A percentile compares a stretch with the other conserved stretches of the same genome.
Conservation (phyloP, 345 rosid genomes). For the Gossypium rotundifolium region DNA sequence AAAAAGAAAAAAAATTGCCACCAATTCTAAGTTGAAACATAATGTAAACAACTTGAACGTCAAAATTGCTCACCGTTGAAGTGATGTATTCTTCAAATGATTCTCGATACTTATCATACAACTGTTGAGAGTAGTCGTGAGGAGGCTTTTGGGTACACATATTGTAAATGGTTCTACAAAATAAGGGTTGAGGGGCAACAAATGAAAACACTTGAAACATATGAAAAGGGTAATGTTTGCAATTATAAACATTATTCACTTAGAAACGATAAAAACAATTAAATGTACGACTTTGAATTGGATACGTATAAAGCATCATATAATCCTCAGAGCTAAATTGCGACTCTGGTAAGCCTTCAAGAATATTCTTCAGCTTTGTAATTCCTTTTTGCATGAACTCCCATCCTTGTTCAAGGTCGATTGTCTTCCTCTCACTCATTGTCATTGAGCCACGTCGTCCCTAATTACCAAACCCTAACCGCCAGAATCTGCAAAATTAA, state of each 20-base stretch:
- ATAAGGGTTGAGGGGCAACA: slow-evolving; percentile 3
- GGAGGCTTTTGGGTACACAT: slow-evolving; percentile 74
- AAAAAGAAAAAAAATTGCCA: too few relatives aligned
- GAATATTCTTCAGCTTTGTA: slow-evolving; percentile 45
- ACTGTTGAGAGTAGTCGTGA: slow-evolving; percentile 65
- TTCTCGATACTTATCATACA: slow-evolving; percentile 54
- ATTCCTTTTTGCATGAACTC: slow-evolving; percentile 57
- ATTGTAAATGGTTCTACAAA: slow-evolving; percentile 52
- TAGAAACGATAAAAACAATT: neutral
- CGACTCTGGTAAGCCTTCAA: slow-evolving; percentile 44
- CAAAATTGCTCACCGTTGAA: slow-evolving; percentile 29
- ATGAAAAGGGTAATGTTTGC: neutral
- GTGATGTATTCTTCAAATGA: slow-evolving; percentile 50
- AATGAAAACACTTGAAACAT: neutral
- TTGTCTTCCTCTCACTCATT: slow-evolving; percentile 36
- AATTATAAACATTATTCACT: neutral
- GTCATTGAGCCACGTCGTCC: slow-evolving; percentile 14
- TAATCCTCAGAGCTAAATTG: slow-evolving; percentile 52
- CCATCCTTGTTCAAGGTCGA: slow-evolving; percentile 58
- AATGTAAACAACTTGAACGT: neutral
- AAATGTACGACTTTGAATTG: neutral
- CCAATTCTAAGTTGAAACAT: neutral
- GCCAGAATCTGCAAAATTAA: slow-evolving; percentile 6
- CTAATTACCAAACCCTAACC: slow-evolving; percentile 1
- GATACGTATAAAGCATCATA: slow-evolving; percentile 65